Evolutionary conservation across 441 rosid species (phyloP), one percentile per base, ranked within the genome.

Genomic region (Codiaeum variegatum): DNA sequence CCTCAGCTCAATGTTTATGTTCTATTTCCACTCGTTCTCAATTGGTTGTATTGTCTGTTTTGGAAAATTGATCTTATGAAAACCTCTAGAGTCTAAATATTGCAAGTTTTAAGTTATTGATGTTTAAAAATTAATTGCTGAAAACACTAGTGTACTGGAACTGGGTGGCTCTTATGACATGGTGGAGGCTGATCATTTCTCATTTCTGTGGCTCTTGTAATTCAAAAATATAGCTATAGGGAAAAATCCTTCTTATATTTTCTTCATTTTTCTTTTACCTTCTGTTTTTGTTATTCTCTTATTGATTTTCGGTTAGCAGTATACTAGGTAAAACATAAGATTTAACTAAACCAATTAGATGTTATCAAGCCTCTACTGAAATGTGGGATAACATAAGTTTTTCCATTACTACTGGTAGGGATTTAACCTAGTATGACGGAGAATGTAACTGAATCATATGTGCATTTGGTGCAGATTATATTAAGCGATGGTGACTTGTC

Each of bases 401-500:
- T 73, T 42, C 47, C 46, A 16, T 47, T 12, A 21, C 47, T 24
- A n/a, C 40, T 52, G 1, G 16, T 52, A 23, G 21, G 36, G 62
- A 62, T 38, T 10, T 34, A 16, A 28, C 51, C 29, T 71, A 49
- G 11, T 49, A 21, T 32, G 46, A 40, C 55, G 68, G 40, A 40
- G 42, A 34, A 21, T 62, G 44, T 47, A 58, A 6, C 13, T 32
- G 4, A 32, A 62, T 59, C 21, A 19, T 63, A 40, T 75, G 29
- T 40, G 56, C 29, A 68, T 72, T 49, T 71, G 54, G 47, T 77
- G 78, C 85, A 90, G 97, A 91, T 90, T 79, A 84, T 85, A 71
- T 73, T 94, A 75, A 89, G 86, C 67, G 97, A 90, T 24, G 97
- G 97, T 3, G 94, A 90, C 76, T 79, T 84, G 70, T 81, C 88